These are phyloP conservation scores for Coemansia sp. DNA, from an alignment of 192 early-diverging fungal species.

Conservation along the genomic window DNA sequence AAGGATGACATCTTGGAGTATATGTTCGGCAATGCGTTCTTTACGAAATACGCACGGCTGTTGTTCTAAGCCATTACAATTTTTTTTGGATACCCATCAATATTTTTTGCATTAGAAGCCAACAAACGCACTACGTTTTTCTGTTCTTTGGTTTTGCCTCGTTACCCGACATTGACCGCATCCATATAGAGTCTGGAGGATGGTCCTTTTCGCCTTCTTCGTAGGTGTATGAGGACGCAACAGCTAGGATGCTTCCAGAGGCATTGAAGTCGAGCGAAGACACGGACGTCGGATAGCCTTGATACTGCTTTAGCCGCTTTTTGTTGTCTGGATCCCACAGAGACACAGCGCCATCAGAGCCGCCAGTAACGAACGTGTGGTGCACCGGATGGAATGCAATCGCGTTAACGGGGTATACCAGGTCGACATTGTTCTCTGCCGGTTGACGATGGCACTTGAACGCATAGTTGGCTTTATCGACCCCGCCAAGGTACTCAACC, in stretches of 20 bases:
- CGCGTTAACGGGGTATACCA: slow-evolving; percentile 91
- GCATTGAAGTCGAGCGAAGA: slow-evolving; percentile 77
- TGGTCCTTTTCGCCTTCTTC: slow-evolving; percentile 93
- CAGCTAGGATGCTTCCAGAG: slow-evolving; percentile 75
- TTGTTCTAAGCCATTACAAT: slow-evolving; percentile 7
- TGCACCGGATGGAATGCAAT: slow-evolving; percentile 88
- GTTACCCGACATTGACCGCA: slow-evolving; percentile 65
- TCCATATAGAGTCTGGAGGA: slow-evolving; percentile 75
- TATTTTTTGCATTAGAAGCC: not conserved
- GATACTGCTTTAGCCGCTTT: slow-evolving; percentile 83
- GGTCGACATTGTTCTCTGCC: slow-evolving; percentile 69
- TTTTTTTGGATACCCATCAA: not conserved
- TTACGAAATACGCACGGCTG: slow-evolving; percentile 21
- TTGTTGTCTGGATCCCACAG: slow-evolving; percentile 92
- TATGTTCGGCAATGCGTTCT: slow-evolving; percentile 15
- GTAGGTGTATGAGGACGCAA: slow-evolving; percentile 91
- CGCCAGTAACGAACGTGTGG: slow-evolving; percentile 95
- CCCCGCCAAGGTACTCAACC: slow-evolving; percentile 87
- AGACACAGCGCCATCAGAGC: slow-evolving; percentile 86
- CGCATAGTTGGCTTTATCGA: slow-evolving; percentile 75
- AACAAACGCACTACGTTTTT: slow-evolving; percentile 9
- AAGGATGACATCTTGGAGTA: slow-evolving; percentile 4
- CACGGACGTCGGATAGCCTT: slow-evolving; percentile 78
- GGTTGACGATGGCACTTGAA: slow-evolving; percentile 95
- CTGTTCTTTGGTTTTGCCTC: slow-evolving; percentile 62